A percentile compares a stretch with the other conserved stretches of the same genome.
Conservation (phyloP, 441 rosid species). For the Jatropha multifida region DNA sequence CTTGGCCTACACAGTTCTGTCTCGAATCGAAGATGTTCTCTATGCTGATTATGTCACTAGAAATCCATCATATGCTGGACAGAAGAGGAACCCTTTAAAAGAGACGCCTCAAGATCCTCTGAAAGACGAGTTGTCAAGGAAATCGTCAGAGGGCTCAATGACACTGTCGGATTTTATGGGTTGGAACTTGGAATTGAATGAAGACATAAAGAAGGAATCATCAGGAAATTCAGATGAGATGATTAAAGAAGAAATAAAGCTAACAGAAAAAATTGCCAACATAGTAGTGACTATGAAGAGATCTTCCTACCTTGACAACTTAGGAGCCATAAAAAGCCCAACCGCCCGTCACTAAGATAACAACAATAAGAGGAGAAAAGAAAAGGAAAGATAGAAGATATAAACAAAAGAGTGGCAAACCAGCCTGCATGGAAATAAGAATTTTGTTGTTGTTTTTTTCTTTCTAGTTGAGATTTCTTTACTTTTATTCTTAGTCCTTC, state of each 20-base stretch:
- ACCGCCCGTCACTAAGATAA: slow-evolving; percentile 61
- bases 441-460: slow-evolving; percentile 2
- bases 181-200: slow-evolving; percentile 56
- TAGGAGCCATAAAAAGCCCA: slow-evolving; percentile 78
- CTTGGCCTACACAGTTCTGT: slow-evolving; percentile 80
- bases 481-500: slow-evolving; percentile 21
- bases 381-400: slow-evolving; percentile 7
- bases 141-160: slow-evolving; percentile 34
- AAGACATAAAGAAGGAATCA: slow-evolving; percentile 41
- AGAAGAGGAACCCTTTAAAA: slow-evolving; percentile 30
- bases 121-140: slow-evolving; percentile 29
- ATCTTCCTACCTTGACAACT: slow-evolving; percentile 68
- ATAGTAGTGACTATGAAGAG: slow-evolving; percentile 47
- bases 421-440: slow-evolving; percentile 12
- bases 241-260: slow-evolving; percentile 38
- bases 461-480: slow-evolving; percentile 9
- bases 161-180: slow-evolving; percentile 87
- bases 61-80: slow-evolving; percentile 52
- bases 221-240: slow-evolving; percentile 27
- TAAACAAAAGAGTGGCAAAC: slow-evolving; percentile 13
- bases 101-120: slow-evolving; percentile 23
- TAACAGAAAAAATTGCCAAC: slow-evolving; percentile 40
- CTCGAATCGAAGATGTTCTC: slow-evolving; percentile 85
- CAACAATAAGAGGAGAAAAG: slow-evolving; percentile 15
- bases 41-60: slow-evolving; percentile 56